A percentile compares a stretch with the other conserved stretches of the same genome.
Conservation (phyloP, 306 rosid genomes). For the Cucumis hystrix region DNA sequence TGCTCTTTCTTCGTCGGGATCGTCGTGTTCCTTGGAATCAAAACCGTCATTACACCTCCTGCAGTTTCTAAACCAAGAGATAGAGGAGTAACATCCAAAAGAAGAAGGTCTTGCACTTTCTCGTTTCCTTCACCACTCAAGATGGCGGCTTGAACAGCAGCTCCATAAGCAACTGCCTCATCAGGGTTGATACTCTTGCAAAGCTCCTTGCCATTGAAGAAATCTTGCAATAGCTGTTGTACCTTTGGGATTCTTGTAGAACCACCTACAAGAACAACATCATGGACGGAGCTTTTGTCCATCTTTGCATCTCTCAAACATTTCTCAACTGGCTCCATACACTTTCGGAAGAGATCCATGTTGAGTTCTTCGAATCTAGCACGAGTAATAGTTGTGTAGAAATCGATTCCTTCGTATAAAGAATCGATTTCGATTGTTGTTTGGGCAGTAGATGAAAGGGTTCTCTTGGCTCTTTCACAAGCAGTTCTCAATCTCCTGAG, state of each 20-base stretch:
- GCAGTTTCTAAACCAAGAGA: constrained; percentile 59
- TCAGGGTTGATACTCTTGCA: constrained; percentile 71
- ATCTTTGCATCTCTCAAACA: constrained; percentile 65
- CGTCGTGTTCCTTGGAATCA: constrained; percentile 61
- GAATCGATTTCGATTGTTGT: constrained; percentile 75
- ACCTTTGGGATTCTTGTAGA: constrained; percentile 74
- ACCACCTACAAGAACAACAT: constrained; percentile 75
- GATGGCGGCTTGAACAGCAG: constrained; percentile 64
- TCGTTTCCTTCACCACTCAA: constrained; percentile 70
- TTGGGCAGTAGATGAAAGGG: constrained; percentile 63
- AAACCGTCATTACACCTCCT: constrained; percentile 69
- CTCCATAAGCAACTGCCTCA: constrained; percentile 75
- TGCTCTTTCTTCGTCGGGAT: constrained; percentile 73
- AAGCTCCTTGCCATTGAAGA: constrained; percentile 65
- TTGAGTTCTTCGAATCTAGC: constrained; percentile 74
- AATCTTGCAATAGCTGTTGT: constrained; percentile 62
- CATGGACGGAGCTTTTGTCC: constrained; percentile 64
- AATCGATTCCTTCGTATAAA: constrained; percentile 58
- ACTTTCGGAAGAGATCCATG: constrained; percentile 63
- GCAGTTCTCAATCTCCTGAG: constrained; percentile 56
- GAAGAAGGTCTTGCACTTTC: constrained; percentile 61
- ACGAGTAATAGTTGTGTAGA: constrained; percentile 52
- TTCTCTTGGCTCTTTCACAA: constrained; percentile 76
- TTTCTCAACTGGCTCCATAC: constrained; percentile 75
- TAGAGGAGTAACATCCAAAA: constrained; percentile 58